Evolutionary conservation across 2,329 filamentous ascomycete species (phyloP).

Genomic region (Conoideocrella luteorostrata): DNA sequence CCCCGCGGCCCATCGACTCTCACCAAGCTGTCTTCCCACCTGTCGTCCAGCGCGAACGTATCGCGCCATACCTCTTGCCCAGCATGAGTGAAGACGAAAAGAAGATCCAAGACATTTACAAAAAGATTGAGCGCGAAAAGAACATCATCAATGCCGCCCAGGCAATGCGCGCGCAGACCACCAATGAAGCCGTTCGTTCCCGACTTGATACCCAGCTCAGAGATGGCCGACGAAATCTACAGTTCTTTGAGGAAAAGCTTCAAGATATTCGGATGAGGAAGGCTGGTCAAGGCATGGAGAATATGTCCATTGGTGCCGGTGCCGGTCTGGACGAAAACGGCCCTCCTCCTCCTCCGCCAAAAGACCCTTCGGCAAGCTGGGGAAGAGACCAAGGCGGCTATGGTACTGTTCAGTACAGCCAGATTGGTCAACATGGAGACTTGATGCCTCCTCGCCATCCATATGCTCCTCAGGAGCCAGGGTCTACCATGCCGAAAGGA

Average conservation of each 20-base stretch:
- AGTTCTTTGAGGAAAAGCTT: slow-evolving; percentile 92
- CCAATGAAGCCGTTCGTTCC: slow-evolving; percentile 85
- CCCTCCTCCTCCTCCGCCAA: slow-evolving; percentile 61
- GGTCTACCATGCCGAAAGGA: slow-evolving; percentile 61
- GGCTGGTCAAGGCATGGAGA: slow-evolving; percentile 60
- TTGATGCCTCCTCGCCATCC: slow-evolving; percentile 77
- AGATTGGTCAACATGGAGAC: slow-evolving; percentile 59
- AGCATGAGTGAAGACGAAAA: slow-evolving; percentile 59
- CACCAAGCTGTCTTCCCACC: slow-evolving; percentile 2
- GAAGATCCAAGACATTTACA: slow-evolving; percentile 71
- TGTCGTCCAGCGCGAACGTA: slow-evolving; percentile 31
- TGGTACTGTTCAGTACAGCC: slow-evolving; percentile 46
- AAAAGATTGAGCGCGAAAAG: slow-evolving; percentile 97
- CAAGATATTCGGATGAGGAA: slow-evolving; percentile 79
- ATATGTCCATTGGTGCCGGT: slow-evolving; percentile 54
- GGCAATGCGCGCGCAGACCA: slow-evolving; percentile 91
- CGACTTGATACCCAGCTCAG: slow-evolving; percentile 90
- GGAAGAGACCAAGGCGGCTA: slow-evolving; percentile 55
- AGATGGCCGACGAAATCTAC: slow-evolving; percentile 85
- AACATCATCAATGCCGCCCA: slow-evolving; percentile 90
- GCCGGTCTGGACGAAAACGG: slow-evolving; percentile 33
- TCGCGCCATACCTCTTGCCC: slow-evolving; percentile 31
- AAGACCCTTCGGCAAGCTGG: slow-evolving; percentile 49
- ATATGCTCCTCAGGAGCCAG: slow-evolving; percentile 63
- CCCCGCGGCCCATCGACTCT: neutral